Conservation (phyloP, 805 yeast species). For the Candida xiaguanensis region DNA sequence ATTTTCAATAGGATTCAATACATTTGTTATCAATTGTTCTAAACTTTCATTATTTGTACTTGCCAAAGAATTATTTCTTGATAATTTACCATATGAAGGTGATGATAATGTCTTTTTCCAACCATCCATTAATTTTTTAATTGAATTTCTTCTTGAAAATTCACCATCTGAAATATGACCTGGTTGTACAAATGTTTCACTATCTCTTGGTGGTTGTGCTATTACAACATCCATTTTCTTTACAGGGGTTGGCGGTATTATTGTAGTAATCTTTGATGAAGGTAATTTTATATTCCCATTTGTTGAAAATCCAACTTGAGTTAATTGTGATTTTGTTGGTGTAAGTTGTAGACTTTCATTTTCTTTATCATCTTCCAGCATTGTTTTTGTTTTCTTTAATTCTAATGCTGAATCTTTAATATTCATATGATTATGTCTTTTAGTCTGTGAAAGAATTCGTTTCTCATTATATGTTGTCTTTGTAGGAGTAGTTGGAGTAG, state of each 20-base stretch:
- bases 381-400: slow-evolving; percentile 25
- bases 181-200: slow-evolving; percentile 5
- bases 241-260: slow-evolving; percentile 67
- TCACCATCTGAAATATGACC: slow-evolving; percentile 7
- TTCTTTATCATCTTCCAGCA: slow-evolving; percentile 3
- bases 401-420: slow-evolving; percentile 38
- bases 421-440: slow-evolving; percentile 35
- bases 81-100: slow-evolving; percentile 5
- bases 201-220: neutral
- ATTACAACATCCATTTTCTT: slow-evolving; percentile 48
- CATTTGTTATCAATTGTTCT: slow-evolving; percentile 16
- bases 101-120: slow-evolving; percentile 34
- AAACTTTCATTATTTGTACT: slow-evolving; percentile 12
- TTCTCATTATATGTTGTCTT: slow-evolving; percentile 2
- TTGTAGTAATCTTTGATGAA: slow-evolving; percentile 36
- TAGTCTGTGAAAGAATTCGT: slow-evolving; percentile 11
- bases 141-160: slow-evolving; percentile 28
- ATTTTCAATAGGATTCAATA: slow-evolving; percentile 17
- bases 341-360: neutral
- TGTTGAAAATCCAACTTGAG: slow-evolving; percentile 40
- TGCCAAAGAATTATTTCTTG: slow-evolving; percentile 2
- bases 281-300: slow-evolving; percentile 53
- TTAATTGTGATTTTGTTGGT: neutral
- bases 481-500: slow-evolving; percentile 6
- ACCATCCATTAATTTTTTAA: slow-evolving; percentile 37